Evolutionary conservation across 148 eudicot species (phyloP), one percentile per base, ranked within the genome.

Genomic region (Chenopodium quinoa): DNA sequence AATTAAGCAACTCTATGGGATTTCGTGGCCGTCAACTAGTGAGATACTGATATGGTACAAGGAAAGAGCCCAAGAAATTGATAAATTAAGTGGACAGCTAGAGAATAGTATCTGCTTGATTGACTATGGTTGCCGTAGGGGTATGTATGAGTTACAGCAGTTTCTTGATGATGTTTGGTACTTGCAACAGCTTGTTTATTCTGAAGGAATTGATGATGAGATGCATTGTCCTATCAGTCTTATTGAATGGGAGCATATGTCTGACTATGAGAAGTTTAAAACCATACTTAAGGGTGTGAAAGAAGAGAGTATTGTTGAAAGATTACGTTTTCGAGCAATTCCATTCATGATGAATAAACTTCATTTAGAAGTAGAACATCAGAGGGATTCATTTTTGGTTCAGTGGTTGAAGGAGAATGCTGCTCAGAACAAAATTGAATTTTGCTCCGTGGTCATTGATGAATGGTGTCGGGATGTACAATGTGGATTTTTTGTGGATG

Each of bases 361-460:
- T 75, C 83, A 76, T 77, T 73, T 78, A 72, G 74, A 25, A 75
- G 80, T 66, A 52, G 85, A 86, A 75, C 81, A 85, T 86, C 77
- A 77, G 74, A 82, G 58, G 60, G 92, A 85, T 54, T 90, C 97
- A 75, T 96, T 88, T 90, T 82, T 96, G 64, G 92, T 93, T 84
- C 89, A 90, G 83, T 96, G 99, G 99, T 82, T 96, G 89, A 91
- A 92, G 86, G 98, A 93, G 83, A 86, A 89, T 82, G 92, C 97
- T 86, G 71, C 83, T 17, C 90, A 88, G 69, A 93, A 89, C 80
- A 91, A 82, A 70, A 83, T 96, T 71, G 97, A 93, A 34, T 63
- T 89, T 71, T 96, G 97, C 79, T 89, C 84, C 75, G 79, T 89
- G 85, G 89, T 93, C 81, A 84, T 96, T 88, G 99, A 90, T 82